Base-by-base conservation (phyloP, 225 moss, liverwort and hornwort species). In the Sphagnum tenellum region DNA sequence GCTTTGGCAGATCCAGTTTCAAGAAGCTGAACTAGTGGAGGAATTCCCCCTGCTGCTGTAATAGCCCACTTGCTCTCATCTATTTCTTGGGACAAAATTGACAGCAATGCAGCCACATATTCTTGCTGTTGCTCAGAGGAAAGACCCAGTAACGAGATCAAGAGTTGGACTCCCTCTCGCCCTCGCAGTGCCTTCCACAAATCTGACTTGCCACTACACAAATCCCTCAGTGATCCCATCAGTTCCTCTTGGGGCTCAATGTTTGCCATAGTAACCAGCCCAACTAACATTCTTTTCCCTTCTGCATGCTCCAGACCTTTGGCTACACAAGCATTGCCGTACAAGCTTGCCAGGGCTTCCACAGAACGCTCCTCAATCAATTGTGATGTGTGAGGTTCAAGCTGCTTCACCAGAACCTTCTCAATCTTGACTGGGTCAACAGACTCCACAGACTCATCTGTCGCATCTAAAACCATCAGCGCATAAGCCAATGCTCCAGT, bases 51-150 rank as follows among this genome's bases (percentile, higher is more conserved):
- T n/a, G 98, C 98, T 51, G 98, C 98, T 64, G 98, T 98, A 64
- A 98, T 98, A 51, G 93, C 93, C 98, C 98, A 98, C 57, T 91
- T 98, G 78, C 98, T 98, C 58, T 98, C 93, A 45, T 98, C 98
- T 45, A 93, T 74, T 57, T 91, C 93, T 78, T 98, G 90, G 1
- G 98, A 93, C 5, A 98, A 69, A 68, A 98, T 98, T 46, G 93
- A 93, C 10, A 98, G 89, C 53, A 98, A 76, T 0, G 98, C 82
- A 55, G 98, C 90, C 9, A 89, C 90, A 45, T 89, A 84, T 66
- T 98, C 93, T 74, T 98, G 98, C 67, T 89, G 89, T 66, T 89
- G 90, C 72, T 93, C 89, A 62, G 89, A 76, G 9, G 77, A 78
- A 4, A 82, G 75, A 14, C 98, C 93, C 46, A 98, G 69, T 3